These are phyloP conservation scores for Trichoderma sp. DNA, from an alignment of 2,329 filamentous ascomycete genomes.

Conservation along the genomic window DNA sequence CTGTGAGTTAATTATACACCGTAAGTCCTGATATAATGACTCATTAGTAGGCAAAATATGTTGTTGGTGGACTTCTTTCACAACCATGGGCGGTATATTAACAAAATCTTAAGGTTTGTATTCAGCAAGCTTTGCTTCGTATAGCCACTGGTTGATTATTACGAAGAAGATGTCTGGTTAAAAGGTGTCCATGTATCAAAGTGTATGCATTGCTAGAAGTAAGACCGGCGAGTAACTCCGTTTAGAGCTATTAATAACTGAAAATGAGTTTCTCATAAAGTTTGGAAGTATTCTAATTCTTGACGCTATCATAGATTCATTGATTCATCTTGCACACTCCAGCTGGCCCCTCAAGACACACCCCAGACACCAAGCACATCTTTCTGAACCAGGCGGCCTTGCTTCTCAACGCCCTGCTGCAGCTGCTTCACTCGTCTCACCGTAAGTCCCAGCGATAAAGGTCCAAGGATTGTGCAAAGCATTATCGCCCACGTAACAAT, in stretches of 20 bases:
- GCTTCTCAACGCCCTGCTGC: conserved; percentile 8
- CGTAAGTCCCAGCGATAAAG: conserved; percentile 49
- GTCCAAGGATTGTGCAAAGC: conserved; percentile 55
- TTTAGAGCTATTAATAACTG: neutral
- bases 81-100: neutral
- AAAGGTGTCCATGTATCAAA: neutral
- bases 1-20: neutral
- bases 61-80: neutral
- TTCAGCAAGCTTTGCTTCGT: neutral
- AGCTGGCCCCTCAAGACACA: neutral
- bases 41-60: neutral
- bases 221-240: neutral
- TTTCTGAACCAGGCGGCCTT: neutral
- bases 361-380: conserved; percentile 20
- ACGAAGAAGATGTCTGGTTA: neutral
- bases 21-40: neutral
- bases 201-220: neutral
- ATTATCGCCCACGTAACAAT: conserved; percentile 39
- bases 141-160: neutral
- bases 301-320: neutral
- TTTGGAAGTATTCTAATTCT: neutral
- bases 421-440: conserved; percentile 41
- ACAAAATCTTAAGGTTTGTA: neutral
- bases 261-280: neutral
- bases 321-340: neutral